phyloP scores from a whole-genome alignment of 257 asterid genomes.

The Cordia subcordata region DNA sequence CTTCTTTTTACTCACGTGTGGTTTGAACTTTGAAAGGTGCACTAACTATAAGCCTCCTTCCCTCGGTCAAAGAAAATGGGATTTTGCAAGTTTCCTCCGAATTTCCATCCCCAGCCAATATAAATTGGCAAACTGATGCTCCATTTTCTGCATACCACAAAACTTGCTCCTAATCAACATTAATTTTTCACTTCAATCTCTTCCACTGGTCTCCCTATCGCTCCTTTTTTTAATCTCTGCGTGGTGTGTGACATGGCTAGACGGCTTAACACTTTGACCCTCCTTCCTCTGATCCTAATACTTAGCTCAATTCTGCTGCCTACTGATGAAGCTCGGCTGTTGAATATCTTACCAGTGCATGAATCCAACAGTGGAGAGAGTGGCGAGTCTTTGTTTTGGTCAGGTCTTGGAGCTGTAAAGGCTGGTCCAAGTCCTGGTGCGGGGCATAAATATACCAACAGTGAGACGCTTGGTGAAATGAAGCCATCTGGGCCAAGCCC shows the following conservation, averaged over 20 bases:
- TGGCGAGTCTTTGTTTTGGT: neutral
- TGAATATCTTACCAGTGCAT: slow-evolving; percentile 8
- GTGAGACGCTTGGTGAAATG: slow-evolving; percentile 6
- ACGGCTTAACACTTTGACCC: neutral
- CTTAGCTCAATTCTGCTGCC: slow-evolving; percentile 10
- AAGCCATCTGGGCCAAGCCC: slow-evolving; percentile 38
- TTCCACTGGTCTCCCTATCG: slow-evolving; percentile 2
- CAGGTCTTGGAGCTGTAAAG: slow-evolving; percentile 11
- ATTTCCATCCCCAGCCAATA: neutral
- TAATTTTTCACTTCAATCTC: neutral
- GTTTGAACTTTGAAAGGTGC: slow-evolving; percentile 23
- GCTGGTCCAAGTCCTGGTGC: slow-evolving; percentile 15
- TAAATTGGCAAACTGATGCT: neutral
- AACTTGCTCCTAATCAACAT: neutral
- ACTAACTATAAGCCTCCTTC: slow-evolving; percentile 10
- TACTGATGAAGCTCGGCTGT: slow-evolving; percentile 29
- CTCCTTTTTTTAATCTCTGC: neutral
- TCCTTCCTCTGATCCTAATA: slow-evolving; percentile 11
- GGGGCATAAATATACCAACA: slow-evolving; percentile 6
- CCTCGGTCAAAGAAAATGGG: slow-evolving; percentile 4
- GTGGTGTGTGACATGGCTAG: neutral
- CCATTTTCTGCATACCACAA: neutral
- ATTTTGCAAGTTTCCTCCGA: neutral
- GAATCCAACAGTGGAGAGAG: neutral
- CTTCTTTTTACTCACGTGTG: slow-evolving; percentile 13